Conservation (phyloP, 2,329 filamentous ascomycete species). For the Acephala macrosclerotiorum region DNA sequence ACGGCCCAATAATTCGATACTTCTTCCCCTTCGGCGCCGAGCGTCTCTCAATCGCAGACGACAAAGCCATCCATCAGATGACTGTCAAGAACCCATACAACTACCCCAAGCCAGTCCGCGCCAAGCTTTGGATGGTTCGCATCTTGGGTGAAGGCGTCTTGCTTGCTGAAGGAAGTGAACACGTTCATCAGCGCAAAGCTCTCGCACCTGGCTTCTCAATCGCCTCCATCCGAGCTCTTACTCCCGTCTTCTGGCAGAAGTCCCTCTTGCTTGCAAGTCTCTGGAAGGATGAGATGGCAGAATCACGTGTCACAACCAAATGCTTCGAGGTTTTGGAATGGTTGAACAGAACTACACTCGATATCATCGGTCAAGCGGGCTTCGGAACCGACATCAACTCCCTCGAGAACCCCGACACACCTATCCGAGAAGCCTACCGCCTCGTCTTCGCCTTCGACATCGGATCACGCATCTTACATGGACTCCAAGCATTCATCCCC, state of each 20-base stretch:
- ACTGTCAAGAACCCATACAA: conserved; percentile 66
- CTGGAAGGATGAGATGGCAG: conserved; percentile 59
- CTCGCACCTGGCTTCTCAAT: conserved; percentile 83
- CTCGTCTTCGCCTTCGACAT: conserved; percentile 52
- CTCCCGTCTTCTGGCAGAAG: conserved; percentile 84
- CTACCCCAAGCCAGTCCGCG: conserved; percentile 65
- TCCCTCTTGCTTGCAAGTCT: conserved; percentile 57
- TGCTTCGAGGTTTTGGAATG: conserved; percentile 52
- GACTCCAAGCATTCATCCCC: conserved; percentile 51
- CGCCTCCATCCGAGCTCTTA: conserved; percentile 81
- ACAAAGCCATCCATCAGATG: conserved; percentile 53
- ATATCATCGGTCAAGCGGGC: conserved; percentile 77
- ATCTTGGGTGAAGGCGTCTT: conserved; percentile 77
- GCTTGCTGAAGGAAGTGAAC: conserved; percentile 73
- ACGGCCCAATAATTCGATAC: conserved; percentile 53
- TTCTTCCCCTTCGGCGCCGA: conserved; percentile 55
- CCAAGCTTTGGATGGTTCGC: conserved; percentile 64
- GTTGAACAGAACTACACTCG: conserved; percentile 72
- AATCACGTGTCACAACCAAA: conserved; percentile 34
- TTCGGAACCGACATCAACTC: conserved; percentile 75
- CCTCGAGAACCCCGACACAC: conserved; percentile 65
- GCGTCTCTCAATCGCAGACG: conserved; percentile 52
- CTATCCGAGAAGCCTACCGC: conserved; percentile 64
- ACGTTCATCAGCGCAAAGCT: conserved; percentile 68
- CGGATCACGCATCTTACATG: conserved; percentile 60